Percentiles rank a stretch among this genome's conserved stretches.
Evolutionary conservation across 176 grass and related monocot species (phyloP).

Genomic region (Triticum dicoccoides): DNA sequence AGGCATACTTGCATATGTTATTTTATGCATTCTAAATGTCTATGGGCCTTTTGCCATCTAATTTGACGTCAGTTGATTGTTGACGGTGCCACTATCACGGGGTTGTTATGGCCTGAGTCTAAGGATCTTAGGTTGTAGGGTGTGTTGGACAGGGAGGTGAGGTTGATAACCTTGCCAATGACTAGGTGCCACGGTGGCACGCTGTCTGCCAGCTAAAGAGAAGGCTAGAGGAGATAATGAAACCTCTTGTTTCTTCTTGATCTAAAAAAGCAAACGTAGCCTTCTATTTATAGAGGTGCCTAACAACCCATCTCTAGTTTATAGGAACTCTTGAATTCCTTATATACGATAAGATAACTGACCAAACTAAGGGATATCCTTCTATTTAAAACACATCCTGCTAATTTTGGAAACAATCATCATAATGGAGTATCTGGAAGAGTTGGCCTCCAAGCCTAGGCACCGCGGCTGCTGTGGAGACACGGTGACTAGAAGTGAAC

Average conservation of each 20-base stretch:
- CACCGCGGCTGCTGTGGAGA: neutral
- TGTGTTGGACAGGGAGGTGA: neutral
- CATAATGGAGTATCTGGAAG: neutral
- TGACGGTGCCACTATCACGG: neutral
- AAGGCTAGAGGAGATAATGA: neutral
- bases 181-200: neutral
- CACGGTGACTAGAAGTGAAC: neutral
- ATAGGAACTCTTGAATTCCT: neutral
- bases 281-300: neutral
- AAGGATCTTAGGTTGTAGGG: neutral
- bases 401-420: neutral
- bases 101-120: neutral
- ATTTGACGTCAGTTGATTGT: neutral
- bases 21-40: slow-evolving; percentile 13
- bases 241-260: neutral
- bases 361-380: neutral
- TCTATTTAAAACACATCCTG: neutral
- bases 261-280: neutral
- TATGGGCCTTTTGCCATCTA: neutral
- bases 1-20: neutral
- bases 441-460: neutral
- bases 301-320: neutral
- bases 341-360: neutral
- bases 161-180: neutral
- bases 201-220: neutral